A percentile compares a stretch with the other conserved stretches of the same genome.
These are phyloP conservation scores for Epicoccum sorghinum DNA, from an alignment of 2,329 filamentous ascomycete genomes.

Conservation along the genomic window DNA sequence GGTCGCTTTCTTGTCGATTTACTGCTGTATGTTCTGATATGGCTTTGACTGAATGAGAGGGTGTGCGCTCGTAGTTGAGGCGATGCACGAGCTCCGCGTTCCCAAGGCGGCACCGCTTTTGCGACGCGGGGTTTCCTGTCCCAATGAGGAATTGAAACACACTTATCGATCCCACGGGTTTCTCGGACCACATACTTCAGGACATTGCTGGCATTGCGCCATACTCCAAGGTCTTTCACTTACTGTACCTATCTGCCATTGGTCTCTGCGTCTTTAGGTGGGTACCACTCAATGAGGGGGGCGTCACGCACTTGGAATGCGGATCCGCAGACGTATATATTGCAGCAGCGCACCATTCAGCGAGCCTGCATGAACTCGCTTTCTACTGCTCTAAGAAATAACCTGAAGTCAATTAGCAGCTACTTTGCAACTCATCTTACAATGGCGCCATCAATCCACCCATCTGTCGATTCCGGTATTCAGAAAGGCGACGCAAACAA, in stretches of 20 bases:
- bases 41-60: neutral
- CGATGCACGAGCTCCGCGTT: conserved; percentile 2
- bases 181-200: neutral
- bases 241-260: neutral
- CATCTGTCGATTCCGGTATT: conserved; percentile 67
- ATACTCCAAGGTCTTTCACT: neutral
- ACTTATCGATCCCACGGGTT: conserved; percentile 4
- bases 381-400: neutral
- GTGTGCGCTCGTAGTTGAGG: neutral
- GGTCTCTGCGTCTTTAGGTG: neutral
- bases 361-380: neutral
- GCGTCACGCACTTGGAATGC: conserved; percentile 10
- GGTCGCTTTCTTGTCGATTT: too few species aligned
- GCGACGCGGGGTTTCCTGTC: conserved; percentile 15
- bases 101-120: conserved; percentile 10
- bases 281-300: conserved; percentile 5
- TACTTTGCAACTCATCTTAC: conserved; percentile 20
- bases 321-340: conserved; percentile 21
- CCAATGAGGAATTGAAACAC: conserved; percentile 9
- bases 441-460: conserved; percentile 59
- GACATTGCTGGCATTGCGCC: neutral
- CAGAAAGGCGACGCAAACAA: conserved; percentile 61
- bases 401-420: conserved; percentile 17
- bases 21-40: neutral
- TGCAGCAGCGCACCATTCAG: neutral